Conservation (phyloP, 768 basidiomycete species). For the Macrocybe gigantea region DNA sequence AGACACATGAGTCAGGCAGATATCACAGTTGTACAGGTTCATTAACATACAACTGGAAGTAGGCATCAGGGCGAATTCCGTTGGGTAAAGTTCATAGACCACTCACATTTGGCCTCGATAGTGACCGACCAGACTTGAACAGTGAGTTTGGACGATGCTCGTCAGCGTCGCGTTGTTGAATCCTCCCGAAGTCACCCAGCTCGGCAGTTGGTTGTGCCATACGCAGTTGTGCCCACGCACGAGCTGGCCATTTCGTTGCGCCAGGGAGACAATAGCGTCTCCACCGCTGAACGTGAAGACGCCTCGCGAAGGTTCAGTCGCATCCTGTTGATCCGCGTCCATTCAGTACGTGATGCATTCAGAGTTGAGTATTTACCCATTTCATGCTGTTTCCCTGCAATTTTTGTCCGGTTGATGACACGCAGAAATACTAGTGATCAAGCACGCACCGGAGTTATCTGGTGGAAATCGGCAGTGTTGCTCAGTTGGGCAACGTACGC, state of each 20-base stretch:
- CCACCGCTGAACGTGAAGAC: slow-evolving; percentile 40
- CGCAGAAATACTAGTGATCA: too few species aligned
- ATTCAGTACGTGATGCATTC: background rate
- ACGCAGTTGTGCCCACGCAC: slow-evolving; percentile 44
- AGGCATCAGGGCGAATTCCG: background rate
- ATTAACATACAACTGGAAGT: slow-evolving; percentile 27
- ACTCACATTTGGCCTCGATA: slow-evolving; percentile 47
- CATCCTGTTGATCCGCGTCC: slow-evolving; percentile 27
- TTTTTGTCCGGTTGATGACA: too few species aligned
- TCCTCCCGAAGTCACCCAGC: slow-evolving; percentile 39
- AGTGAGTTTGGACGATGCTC: slow-evolving; percentile 42
- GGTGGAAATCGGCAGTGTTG: slow-evolving; percentile 33
- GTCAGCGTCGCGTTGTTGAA: slow-evolving; percentile 37
- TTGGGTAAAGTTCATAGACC: background rate
- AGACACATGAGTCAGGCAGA: too few species aligned
- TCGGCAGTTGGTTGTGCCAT: slow-evolving; percentile 48
- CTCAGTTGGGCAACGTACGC: slow-evolving; percentile 34
- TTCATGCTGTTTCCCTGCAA: slow-evolving; percentile 43
- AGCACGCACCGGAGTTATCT: slow-evolving; percentile 30
- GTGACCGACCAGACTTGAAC: slow-evolving; percentile 42
- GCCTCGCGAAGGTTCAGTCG: slow-evolving; percentile 44
- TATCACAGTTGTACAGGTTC: slow-evolving; percentile 11
- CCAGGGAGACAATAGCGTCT: slow-evolving; percentile 38
- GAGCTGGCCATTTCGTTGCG: slow-evolving; percentile 39
- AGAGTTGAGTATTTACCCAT: slow-evolving; percentile 31